Evolutionary conservation across 169 alveolate genomes (phyloP).

Genomic region (Blepharisma undulans): DNA sequence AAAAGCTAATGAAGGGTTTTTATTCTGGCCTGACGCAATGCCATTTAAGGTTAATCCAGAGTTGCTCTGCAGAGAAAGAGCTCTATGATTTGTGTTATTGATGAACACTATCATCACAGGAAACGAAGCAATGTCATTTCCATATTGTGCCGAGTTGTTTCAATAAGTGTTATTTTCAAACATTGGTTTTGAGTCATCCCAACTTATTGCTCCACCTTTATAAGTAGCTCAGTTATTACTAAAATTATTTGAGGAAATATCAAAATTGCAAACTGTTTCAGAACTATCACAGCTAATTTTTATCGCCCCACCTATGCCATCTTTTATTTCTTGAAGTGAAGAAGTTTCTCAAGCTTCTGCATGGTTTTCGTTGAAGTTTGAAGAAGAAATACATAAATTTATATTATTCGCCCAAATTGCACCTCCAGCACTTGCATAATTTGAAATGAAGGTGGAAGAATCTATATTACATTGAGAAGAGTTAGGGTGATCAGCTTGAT

Average conservation of each 20-base stretch:
- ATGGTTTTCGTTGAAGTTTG: background rate
- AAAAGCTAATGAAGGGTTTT: background rate
- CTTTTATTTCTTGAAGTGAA: background rate
- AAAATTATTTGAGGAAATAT: too few relatives aligned
- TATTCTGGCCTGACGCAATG: background rate
- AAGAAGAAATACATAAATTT: background rate
- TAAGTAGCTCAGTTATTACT: background rate
- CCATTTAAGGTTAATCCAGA: too few relatives aligned
- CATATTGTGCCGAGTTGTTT: slow-evolving; percentile 27
- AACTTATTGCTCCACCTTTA: background rate
- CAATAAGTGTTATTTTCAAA: background rate
- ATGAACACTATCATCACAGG: slow-evolving; percentile 11
- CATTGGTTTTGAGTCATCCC: background rate
- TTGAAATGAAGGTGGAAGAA: background rate
- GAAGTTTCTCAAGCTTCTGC: background rate
- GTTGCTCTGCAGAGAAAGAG: too few relatives aligned
- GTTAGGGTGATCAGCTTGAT: too few relatives aligned
- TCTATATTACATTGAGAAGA: too few relatives aligned
- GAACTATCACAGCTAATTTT: background rate
- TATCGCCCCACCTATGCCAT: background rate
- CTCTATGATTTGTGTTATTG: too few relatives aligned
- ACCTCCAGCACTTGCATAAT: background rate
- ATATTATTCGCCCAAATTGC: background rate
- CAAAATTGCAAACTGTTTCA: too few relatives aligned
- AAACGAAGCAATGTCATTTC: background rate